phyloP scores from a whole-genome alignment of 805 yeast genomes.

The Ogataea paraovalis region DNA sequence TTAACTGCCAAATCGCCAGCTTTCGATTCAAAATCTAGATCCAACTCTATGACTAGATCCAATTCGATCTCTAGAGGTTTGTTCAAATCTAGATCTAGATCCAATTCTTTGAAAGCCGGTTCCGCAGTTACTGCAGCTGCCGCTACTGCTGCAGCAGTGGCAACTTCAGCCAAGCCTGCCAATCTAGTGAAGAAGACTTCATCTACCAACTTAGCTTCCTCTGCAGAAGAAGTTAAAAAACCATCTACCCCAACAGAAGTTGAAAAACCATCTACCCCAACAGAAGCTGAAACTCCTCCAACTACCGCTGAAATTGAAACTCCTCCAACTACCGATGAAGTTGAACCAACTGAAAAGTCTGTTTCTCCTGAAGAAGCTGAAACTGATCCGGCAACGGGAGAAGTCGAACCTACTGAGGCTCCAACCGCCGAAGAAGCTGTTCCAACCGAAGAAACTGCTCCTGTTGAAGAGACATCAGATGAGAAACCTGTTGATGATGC shows the following conservation, averaged over 20 bases:
- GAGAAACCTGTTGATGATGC: conserved; percentile 16
- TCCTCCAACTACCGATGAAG: neutral
- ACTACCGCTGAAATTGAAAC: neutral
- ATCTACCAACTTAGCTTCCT: no score
- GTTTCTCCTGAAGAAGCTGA: neutral
- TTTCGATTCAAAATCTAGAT: conserved; percentile 22
- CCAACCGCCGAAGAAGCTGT: neutral
- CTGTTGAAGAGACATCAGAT: conserved; percentile 1
- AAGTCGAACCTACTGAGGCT: neutral
- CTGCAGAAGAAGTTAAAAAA: no score
- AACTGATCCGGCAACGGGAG: neutral
- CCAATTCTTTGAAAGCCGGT: conserved; percentile 24
- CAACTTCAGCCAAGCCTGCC: conserved; percentile 7
- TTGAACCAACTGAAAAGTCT: neutral
- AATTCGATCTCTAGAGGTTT: conserved; percentile 14
- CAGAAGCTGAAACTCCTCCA: neutral
- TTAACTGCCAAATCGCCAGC: conserved; percentile 42
- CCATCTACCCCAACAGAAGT: no score
- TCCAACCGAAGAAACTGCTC: conserved; percentile 9
- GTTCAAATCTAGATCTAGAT: conserved; percentile 18
- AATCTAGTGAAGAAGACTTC: conserved; percentile 9
- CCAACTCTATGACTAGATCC: conserved; percentile 21
- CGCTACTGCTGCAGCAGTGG: conserved; percentile 27
- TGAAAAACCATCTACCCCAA: neutral
- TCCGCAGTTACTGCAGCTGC: conserved; percentile 32